Conservation (phyloP, 1,284 basidiomycete species). For the Tausonia pullulans region DNA sequence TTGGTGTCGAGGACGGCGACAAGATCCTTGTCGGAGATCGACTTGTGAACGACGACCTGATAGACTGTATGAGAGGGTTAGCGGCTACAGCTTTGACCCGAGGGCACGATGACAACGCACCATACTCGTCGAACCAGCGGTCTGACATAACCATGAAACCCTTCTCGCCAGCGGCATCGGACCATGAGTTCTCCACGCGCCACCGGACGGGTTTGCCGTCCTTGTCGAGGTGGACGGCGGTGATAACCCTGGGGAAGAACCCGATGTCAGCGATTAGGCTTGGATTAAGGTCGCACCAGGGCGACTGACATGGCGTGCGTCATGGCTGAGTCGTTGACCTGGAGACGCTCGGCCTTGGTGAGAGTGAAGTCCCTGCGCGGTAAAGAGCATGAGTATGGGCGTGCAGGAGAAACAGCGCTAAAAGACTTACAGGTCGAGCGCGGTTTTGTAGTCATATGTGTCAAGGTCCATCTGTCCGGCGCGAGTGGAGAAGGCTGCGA, state of each 20-base stretch:
- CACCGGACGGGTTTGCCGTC: conserved; percentile 68
- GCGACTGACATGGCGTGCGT: conserved; percentile 34
- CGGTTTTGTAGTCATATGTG: conserved; percentile 70
- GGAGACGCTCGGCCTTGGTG: conserved; percentile 74
- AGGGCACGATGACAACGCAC: conserved; percentile 28
- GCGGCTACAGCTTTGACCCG: neutral
- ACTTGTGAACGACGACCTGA: conserved; percentile 75
- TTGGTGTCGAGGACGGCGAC: conserved; percentile 57
- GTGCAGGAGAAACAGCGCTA: too few species aligned
- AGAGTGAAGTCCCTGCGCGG: conserved; percentile 36
- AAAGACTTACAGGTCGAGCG: conserved; percentile 42
- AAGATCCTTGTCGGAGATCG: conserved; percentile 64
- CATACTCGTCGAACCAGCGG: conserved; percentile 80
- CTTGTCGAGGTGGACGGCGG: conserved; percentile 74
- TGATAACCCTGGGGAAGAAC: conserved; percentile 50
- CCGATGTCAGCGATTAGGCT: too few species aligned
- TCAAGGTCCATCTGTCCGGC: conserved; percentile 75
- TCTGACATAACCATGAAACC: conserved; percentile 90
- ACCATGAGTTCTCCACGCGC: conserved; percentile 95
- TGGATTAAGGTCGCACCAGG: too few species aligned
- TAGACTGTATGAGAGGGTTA: conserved; percentile 43
- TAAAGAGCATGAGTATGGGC: too few species aligned
- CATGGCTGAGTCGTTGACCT: conserved; percentile 55
- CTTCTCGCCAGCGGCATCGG: conserved; percentile 63
- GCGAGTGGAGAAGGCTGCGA: conserved; percentile 53